Evolutionary conservation across 2,329 filamentous ascomycete species (phyloP), one percentile per base, ranked within the genome.

Genomic region (Trichoderma oligosporum): DNA sequence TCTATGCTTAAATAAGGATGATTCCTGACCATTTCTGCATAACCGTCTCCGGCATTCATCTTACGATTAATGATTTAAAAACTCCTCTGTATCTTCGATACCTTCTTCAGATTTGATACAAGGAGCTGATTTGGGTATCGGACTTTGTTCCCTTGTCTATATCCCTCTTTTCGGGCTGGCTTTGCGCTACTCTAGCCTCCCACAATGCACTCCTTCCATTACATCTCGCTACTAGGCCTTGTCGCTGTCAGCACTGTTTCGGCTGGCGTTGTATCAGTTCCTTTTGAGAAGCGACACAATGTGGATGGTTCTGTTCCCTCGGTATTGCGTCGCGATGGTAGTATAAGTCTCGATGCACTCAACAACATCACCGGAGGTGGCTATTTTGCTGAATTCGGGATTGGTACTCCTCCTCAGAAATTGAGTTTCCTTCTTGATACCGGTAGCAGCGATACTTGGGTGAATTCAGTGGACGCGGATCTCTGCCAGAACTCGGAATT

Each of bases 381-480:
- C 12, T 85, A 84, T 71, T 83, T 78, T 65, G 77, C 79, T 38
- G 75, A 82, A 49, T 76, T 86, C 39, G 71, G 72, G n/a, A 69
- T 86, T 39, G 84, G 84, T 48, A 84, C 82, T 0, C 84, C 84
- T 0, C 71, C 74, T 0, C 83, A 86, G 68, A 67, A 70, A 3
- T 68, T 85, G 48, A 74, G 70, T 53, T 73, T 86, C 63, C 74
- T 82, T 53, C 75, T 86, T 61, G 83, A 86, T 68, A 86, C 83
- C 2, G 84, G 83, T 25, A 84, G 81, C 67, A 83, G 80, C 61
- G 84, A 86, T 65, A 78, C 82, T 4, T 86, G 83, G 82, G 72
- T 85, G 39, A 71, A 80, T 60, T 82, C 85, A 4, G 75, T 78
- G 12, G 73, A 73, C 49, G 90, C 88, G 1, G 63, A 69, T 3